Conservation (phyloP, 2,329 filamentous ascomycete genomes). For the Aspergillus intermedius region DNA sequence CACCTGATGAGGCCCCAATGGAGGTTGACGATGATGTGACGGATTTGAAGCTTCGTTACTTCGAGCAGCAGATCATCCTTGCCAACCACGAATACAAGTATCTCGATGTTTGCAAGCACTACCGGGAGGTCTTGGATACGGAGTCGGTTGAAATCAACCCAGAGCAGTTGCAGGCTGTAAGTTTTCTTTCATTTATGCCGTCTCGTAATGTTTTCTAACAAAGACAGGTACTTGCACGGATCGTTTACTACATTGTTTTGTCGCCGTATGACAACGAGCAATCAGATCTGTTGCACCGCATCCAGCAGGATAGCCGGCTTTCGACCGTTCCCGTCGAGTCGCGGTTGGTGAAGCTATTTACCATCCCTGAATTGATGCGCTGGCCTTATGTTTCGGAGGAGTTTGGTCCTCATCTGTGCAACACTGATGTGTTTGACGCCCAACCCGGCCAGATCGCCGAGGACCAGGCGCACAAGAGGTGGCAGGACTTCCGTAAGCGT, state of each 20-base stretch:
- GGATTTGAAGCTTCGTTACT: constrained; percentile 90
- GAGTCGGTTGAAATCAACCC: constrained; percentile 90
- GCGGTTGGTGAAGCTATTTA: constrained; percentile 87
- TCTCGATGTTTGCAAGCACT: constrained; percentile 95
- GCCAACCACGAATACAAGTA: constrained; percentile 98
- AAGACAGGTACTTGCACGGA: constrained; percentile 68
- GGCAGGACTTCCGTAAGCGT: constrained; percentile 92
- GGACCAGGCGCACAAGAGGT: constrained; percentile 74
- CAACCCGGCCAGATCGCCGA: constrained; percentile 59
- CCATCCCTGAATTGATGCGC: constrained; percentile 92
- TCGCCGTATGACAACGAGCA: constrained; percentile 98
- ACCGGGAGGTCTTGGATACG: constrained; percentile 92
- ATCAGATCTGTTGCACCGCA: constrained; percentile 89
- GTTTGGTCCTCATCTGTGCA: constrained; percentile 80
- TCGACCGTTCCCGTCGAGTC: constrained; percentile 70
- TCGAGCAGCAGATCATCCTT: constrained; percentile 92
- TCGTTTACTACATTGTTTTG: constrained; percentile 96
- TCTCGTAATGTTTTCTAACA: constrained; percentile 4
- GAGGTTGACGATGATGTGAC: constrained; percentile 84
- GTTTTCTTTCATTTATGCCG: constrained; percentile 24
- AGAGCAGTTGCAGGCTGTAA: constrained; percentile 74
- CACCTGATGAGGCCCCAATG: constrained; percentile 68
- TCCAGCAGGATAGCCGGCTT: constrained; percentile 78
- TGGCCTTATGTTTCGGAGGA: constrained; percentile 89
- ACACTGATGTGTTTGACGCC: constrained; percentile 82